phyloP scores from a whole-genome alignment of 441 rosid genomes.

The Gossypium gossypioides region DNA sequence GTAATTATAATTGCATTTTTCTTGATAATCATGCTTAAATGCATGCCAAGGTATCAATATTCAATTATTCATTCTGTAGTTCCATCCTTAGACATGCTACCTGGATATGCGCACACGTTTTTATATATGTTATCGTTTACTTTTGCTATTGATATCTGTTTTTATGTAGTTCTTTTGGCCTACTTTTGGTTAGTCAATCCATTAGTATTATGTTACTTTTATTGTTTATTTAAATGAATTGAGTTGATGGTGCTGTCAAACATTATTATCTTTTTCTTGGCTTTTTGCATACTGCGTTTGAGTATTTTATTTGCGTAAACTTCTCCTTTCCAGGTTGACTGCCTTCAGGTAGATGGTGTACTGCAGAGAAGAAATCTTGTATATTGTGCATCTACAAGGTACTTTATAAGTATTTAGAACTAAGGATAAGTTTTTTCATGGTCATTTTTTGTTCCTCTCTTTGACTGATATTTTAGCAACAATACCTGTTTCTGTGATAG shows the following conservation, averaged over 20 bases:
- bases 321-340: constrained; percentile 63
- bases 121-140: background rate
- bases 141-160: background rate
- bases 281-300: background rate
- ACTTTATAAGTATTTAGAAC: constrained; percentile 20
- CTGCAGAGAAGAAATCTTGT: constrained; percentile 83
- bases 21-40: background rate
- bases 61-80: background rate
- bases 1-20: background rate
- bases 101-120: background rate
- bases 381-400: constrained; percentile 98
- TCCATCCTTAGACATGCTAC: background rate
- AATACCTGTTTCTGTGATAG: background rate
- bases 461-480: constrained; percentile 5
- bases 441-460: constrained; percentile 13
- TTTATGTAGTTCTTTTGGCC: background rate
- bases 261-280: background rate
- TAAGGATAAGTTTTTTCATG: background rate
- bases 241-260: background rate
- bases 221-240: background rate
- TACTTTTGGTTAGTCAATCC: background rate
- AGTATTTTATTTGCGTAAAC: constrained; percentile 3
- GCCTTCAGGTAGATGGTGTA: constrained; percentile 96
- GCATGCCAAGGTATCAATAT: background rate
- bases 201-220: background rate